A percentile compares a stretch with the other conserved stretches of the same genome.
phyloP scores from a whole-genome alignment of 1,284 basidiomycete species.

The Ganoderma leucocontextum region DNA sequence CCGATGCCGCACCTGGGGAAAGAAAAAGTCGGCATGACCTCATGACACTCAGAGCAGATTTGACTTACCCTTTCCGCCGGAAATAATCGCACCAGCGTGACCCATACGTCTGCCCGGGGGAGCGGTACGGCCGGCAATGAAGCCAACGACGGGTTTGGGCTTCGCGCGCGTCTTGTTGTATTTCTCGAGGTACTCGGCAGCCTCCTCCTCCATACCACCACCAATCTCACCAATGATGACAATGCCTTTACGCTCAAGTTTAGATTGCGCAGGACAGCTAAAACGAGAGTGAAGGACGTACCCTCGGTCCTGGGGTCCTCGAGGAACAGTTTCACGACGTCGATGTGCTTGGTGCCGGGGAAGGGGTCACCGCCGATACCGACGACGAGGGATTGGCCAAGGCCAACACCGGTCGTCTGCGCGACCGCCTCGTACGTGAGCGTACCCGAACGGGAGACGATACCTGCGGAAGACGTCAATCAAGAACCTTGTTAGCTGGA shows the following conservation, averaged over 20 bases:
- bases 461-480: constrained; percentile 59
- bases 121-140: constrained; percentile 97
- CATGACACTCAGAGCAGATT: background rate
- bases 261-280: background rate
- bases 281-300: constrained; percentile 38
- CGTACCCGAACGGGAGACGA: constrained; percentile 97
- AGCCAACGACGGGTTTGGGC: constrained; percentile 97
- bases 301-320: constrained; percentile 94
- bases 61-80: constrained; percentile 88
- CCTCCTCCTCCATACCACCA: constrained; percentile 99
- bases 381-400: constrained; percentile 96
- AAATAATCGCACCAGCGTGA: constrained; percentile 97
- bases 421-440: constrained; percentile 93
- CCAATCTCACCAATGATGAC: constrained; percentile 99
- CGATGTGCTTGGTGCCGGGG: constrained; percentile 95
- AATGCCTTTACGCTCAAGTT: constrained; percentile 66
- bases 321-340: constrained; percentile 96
- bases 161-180: constrained; percentile 91
- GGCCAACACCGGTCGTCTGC: constrained; percentile 94
- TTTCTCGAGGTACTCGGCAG: constrained; percentile 93
- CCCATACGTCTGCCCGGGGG: constrained; percentile 99
- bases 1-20: constrained; percentile 81
- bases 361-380: constrained; percentile 99
- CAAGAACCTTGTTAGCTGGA: background rate
- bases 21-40: background rate